Evolutionary conservation across 495 filamentous ascomycete species (phyloP).

Genomic region (Trichocladium antarcticum): DNA sequence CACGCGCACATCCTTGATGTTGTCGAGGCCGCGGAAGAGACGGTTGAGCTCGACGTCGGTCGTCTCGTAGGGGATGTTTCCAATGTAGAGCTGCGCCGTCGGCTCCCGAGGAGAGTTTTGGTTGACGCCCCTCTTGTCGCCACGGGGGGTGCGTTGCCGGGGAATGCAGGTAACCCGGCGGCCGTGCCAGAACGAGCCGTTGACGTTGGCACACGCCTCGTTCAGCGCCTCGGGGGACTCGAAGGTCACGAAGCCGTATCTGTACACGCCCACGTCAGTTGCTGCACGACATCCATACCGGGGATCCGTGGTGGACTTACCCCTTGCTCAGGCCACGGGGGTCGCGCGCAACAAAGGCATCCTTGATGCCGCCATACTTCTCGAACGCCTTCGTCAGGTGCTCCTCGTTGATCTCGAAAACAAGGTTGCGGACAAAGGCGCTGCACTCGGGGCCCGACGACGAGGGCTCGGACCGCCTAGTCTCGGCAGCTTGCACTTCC

Average conservation of each 20-base stretch:
- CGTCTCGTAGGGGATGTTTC: slow-evolving; percentile 83
- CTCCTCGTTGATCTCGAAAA: slow-evolving; percentile 66
- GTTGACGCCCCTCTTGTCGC: neutral
- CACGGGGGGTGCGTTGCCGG: slow-evolving; percentile 29
- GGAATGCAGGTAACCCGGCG: slow-evolving; percentile 55
- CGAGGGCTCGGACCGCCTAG: too few species aligned
- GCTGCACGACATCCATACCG: neutral
- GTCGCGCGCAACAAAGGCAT: slow-evolving; percentile 52
- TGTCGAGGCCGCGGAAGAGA: slow-evolving; percentile 60
- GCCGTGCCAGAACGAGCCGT: slow-evolving; percentile 67
- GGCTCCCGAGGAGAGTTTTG: slow-evolving; percentile 27
- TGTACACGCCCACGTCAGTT: slow-evolving; percentile 30
- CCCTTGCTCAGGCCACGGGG: slow-evolving; percentile 74
- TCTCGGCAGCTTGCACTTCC: too few species aligned
- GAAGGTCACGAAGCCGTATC: slow-evolving; percentile 73
- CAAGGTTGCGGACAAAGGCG: slow-evolving; percentile 76
- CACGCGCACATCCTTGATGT: slow-evolving; percentile 72
- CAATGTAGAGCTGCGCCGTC: slow-evolving; percentile 66
- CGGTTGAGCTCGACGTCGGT: slow-evolving; percentile 77
- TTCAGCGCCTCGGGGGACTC: slow-evolving; percentile 43
- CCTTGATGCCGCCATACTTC: slow-evolving; percentile 51
- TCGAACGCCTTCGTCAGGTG: slow-evolving; percentile 57
- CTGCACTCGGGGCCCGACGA: slow-evolving; percentile 1
- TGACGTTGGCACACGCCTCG: slow-evolving; percentile 50
- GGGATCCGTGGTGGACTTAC: slow-evolving; percentile 38